Conservation (phyloP, 2,329 filamentous ascomycete genomes). For the Lachnellula hyalina region DNA sequence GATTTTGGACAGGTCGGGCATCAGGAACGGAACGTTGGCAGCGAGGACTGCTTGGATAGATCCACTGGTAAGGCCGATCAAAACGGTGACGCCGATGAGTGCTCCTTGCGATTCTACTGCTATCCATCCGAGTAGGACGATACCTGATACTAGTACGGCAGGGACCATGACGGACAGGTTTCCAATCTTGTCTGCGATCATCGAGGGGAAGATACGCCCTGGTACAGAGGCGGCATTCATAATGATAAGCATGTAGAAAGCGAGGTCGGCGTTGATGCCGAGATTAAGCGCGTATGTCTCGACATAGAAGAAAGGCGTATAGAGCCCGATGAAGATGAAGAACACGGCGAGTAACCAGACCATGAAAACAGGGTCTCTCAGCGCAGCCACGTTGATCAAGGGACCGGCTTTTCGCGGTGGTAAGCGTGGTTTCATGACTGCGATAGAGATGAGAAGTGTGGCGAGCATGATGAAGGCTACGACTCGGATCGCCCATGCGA, state of each 20-base stretch:
- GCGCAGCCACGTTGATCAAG: constrained; percentile 27
- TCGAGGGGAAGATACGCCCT: constrained; percentile 43
- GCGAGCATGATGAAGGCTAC: no score
- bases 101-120: no score
- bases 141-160: constrained; percentile 35
- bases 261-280: neutral
- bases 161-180: constrained; percentile 47
- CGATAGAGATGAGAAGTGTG: no score
- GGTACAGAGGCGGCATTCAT: constrained; percentile 25
- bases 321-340: constrained; percentile 17
- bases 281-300: constrained; percentile 6
- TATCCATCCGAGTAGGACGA: no score
- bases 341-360: constrained; percentile 38
- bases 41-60: no score
- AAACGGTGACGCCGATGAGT: no score
- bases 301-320: constrained; percentile 17
- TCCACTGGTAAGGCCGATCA: no score
- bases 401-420: no score
- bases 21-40: no score
- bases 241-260: no score
- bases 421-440: no score
- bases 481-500: no score
- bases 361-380: constrained; percentile 38
- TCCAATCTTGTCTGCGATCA: constrained; percentile 42
- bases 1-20: constrained; percentile 45